Conservation (phyloP, 176 grass and related monocot genomes). For the Musa troglodytarum region DNA sequence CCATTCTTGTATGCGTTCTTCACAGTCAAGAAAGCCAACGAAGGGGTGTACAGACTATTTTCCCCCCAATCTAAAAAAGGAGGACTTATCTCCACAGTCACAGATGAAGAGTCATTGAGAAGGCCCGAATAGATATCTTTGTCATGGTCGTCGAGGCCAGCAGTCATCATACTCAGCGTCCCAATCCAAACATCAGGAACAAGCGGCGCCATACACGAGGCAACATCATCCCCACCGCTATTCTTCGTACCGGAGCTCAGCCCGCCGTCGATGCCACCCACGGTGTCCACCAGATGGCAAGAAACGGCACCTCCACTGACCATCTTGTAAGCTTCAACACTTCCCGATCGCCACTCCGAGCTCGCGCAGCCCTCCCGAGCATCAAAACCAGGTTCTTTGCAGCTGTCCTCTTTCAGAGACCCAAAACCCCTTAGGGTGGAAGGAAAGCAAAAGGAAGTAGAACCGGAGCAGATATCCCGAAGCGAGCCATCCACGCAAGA, state of each 20-base stretch:
- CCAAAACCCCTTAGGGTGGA: slow-evolving; percentile 29
- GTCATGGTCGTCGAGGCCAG: slow-evolving; percentile 33
- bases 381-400: slow-evolving; percentile 26
- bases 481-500: slow-evolving; percentile 6
- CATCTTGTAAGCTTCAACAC: slow-evolving; percentile 35
- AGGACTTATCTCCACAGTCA: slow-evolving; percentile 57
- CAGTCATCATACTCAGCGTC: slow-evolving; percentile 36
- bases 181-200: slow-evolving; percentile 86
- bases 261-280: slow-evolving; percentile 20
- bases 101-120: slow-evolving; percentile 36
- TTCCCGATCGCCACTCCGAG: slow-evolving; percentile 12
- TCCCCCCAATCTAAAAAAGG: slow-evolving; percentile 73
- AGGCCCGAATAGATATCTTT: slow-evolving; percentile 26
- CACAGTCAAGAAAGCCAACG: slow-evolving; percentile 56
- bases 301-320: slow-evolving; percentile 41
- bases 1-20: slow-evolving; percentile 51
- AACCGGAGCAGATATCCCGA: slow-evolving; percentile 39
- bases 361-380: slow-evolving; percentile 14
- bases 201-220: slow-evolving; percentile 55
- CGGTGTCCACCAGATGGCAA: slow-evolving; percentile 43
- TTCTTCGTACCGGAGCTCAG: slow-evolving; percentile 23
- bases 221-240: slow-evolving; percentile 21
- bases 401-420: slow-evolving; percentile 17
- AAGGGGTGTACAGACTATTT: slow-evolving; percentile 50
- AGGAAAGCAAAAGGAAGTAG: slow-evolving; percentile 56